Percentiles rank a stretch among this genome's conserved stretches.
These are phyloP conservation scores for Pichia sp. DNA, from an alignment of 1,139 yeast species.

Conservation along the genomic window DNA sequence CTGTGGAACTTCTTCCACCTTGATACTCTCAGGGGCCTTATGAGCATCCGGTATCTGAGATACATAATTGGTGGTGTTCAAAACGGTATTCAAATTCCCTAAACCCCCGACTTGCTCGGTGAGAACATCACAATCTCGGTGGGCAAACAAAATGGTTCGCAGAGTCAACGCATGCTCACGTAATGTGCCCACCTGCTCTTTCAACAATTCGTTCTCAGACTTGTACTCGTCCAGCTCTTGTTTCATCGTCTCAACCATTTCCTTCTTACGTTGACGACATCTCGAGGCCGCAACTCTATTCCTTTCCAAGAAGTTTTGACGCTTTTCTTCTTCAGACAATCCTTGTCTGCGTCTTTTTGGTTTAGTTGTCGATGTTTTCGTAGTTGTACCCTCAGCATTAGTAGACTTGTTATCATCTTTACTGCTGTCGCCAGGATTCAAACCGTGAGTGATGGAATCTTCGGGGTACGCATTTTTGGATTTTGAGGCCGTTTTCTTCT, in stretches of 20 bases:
- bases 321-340: constrained; percentile 54
- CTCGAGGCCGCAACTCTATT: constrained; percentile 70
- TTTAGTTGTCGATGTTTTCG: not conserved
- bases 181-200: constrained; percentile 47
- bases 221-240: constrained; percentile 63
- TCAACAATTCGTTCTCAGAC: constrained; percentile 60
- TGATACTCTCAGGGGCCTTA: constrained; percentile 6
- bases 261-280: constrained; percentile 75
- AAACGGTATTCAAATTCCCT: constrained; percentile 20
- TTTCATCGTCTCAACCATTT: constrained; percentile 77
- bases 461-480: no score
- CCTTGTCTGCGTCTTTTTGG: constrained; percentile 5
- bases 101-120: constrained; percentile 26
- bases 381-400: not conserved
- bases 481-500: no score
- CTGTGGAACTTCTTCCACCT: constrained; percentile 8
- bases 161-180: constrained; percentile 52
- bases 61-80: constrained; percentile 22
- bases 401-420: not conserved
- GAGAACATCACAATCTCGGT: constrained; percentile 26
- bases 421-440: not conserved
- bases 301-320: constrained; percentile 71
- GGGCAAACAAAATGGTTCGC: constrained; percentile 31
- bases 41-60: constrained; percentile 14
- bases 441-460: no score